Evolutionary conservation across 2,329 filamentous ascomycete genomes (phyloP).

Genomic region (Rhytidhysteron rufulum): DNA sequence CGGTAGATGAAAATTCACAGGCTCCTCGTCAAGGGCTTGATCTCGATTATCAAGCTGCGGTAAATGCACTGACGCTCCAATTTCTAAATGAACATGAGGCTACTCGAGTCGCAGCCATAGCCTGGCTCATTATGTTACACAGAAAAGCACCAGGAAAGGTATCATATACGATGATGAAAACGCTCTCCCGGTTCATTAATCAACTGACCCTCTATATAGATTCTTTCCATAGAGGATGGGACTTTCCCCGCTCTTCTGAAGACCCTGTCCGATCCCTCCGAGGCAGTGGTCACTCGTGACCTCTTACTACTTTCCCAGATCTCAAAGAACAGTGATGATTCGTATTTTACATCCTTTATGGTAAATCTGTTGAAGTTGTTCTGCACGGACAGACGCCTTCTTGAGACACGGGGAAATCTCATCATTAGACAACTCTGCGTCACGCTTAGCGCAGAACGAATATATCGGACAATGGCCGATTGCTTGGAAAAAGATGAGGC

Average conservation of each 20-base stretch:
- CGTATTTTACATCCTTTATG: constrained; percentile 98
- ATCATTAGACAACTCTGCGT: constrained; percentile 95
- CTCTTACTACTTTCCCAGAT: constrained; percentile 92
- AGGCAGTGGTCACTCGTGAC: constrained; percentile 93
- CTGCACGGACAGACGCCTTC: constrained; percentile 83
- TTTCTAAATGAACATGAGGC: constrained; percentile 97
- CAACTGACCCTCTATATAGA: constrained; percentile 20
- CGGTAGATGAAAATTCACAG: constrained; percentile 43
- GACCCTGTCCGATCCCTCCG: constrained; percentile 90
- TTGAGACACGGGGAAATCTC: constrained; percentile 90
- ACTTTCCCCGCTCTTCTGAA: constrained; percentile 95
- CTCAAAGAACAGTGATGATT: constrained; percentile 92
- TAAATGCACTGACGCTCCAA: constrained; percentile 85
- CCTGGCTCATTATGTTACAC: constrained; percentile 97
- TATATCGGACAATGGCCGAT: constrained; percentile 92
- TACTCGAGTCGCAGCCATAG: constrained; percentile 86
- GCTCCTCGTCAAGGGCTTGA: constrained; percentile 53
- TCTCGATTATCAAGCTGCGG: constrained; percentile 92
- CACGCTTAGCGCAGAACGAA: constrained; percentile 87
- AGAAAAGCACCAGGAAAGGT: constrained; percentile 91
- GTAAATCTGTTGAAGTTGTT: constrained; percentile 92
- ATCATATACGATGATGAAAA: not conserved
- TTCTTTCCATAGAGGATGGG: constrained; percentile 89
- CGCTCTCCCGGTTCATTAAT: constrained; percentile 7
- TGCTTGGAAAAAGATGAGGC: constrained; percentile 91